These are phyloP conservation scores for Forsythia viridissima DNA, from an alignment of 257 asterid species.

Conservation along the genomic window DNA sequence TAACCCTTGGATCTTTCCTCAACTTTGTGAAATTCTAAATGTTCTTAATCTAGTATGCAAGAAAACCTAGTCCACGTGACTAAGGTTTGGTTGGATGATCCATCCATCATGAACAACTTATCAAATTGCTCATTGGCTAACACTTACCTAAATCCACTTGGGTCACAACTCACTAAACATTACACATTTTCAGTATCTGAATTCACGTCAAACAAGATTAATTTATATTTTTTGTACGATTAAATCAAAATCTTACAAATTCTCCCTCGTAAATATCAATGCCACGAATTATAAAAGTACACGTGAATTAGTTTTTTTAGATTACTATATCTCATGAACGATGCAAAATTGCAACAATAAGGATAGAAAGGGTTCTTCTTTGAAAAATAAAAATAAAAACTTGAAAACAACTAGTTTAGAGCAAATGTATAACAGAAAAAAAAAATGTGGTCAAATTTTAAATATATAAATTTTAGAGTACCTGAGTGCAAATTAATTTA, in stretches of 20 bases:
- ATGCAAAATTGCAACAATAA: too few relatives aligned
- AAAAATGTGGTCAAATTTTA: background rate
- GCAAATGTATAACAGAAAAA: background rate
- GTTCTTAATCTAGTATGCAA: conserved; percentile 14
- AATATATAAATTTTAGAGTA: background rate
- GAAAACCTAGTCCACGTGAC: conserved; percentile 31
- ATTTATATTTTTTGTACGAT: background rate
- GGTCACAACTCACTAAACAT: background rate
- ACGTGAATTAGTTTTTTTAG: background rate
- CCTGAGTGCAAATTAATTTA: conserved; percentile 21
- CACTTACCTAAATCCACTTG: background rate
- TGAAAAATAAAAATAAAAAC: background rate
- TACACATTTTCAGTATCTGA: background rate
- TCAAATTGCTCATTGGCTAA: conserved; percentile 32
- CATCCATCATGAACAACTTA: conserved; percentile 8
- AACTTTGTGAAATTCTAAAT: background rate
- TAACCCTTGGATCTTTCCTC: background rate
- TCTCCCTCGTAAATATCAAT: background rate
- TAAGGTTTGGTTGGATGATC: conserved; percentile 24
- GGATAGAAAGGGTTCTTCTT: background rate
- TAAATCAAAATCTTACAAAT: background rate
- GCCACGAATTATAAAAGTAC: background rate
- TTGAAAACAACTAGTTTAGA: background rate
- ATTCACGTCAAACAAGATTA: background rate
- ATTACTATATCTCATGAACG: background rate